A percentile compares a stretch with the other conserved stretches of the same genome.
phyloP scores from a whole-genome alignment of 2,329 filamentous ascomycete genomes.

The Metarhizium rileyi region DNA sequence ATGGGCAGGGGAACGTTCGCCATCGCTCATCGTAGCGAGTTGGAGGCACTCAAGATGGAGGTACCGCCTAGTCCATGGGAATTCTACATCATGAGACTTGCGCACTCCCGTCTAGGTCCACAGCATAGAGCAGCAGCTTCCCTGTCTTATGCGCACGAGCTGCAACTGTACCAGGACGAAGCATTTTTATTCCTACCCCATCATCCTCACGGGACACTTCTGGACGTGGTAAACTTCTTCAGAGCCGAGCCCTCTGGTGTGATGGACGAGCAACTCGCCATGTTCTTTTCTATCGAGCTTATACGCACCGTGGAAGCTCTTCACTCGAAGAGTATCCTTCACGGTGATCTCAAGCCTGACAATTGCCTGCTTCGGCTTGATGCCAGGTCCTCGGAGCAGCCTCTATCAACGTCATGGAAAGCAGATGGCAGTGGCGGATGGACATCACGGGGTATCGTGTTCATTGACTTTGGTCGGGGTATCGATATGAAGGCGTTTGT shows the following conservation, averaged over 20 bases:
- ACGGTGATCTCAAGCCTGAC: slow-evolving; percentile 92
- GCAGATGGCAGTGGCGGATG: slow-evolving; percentile 70
- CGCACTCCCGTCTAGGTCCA: slow-evolving; percentile 65
- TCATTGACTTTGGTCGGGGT: slow-evolving; percentile 91
- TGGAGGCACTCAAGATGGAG: slow-evolving; percentile 94
- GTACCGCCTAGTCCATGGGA: slow-evolving; percentile 84
- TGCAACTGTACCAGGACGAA: slow-evolving; percentile 87
- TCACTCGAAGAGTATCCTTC: slow-evolving; percentile 68
- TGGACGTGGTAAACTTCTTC: slow-evolving; percentile 89
- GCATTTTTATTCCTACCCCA: slow-evolving; percentile 83
- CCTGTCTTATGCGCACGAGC: slow-evolving; percentile 74
- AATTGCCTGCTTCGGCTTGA: slow-evolving; percentile 88
- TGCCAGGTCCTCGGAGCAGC: slow-evolving; percentile 25
- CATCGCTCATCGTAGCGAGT: slow-evolving; percentile 41
- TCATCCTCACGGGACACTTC: slow-evolving; percentile 78
- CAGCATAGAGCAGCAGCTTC: slow-evolving; percentile 64
- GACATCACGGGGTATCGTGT: slow-evolving; percentile 65
- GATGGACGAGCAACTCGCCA: slow-evolving; percentile 84
- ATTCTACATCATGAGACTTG: slow-evolving; percentile 86
- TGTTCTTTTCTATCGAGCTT: slow-evolving; percentile 93
- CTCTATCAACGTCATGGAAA: slow-evolving; percentile 56
- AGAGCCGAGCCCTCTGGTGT: slow-evolving; percentile 60
- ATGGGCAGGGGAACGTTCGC: slow-evolving; percentile 56
- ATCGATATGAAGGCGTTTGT: slow-evolving; percentile 87
- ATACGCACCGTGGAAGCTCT: slow-evolving; percentile 83